phyloP scores from a whole-genome alignment of 2,329 filamentous ascomycete genomes.

The Claviceps capensis region DNA sequence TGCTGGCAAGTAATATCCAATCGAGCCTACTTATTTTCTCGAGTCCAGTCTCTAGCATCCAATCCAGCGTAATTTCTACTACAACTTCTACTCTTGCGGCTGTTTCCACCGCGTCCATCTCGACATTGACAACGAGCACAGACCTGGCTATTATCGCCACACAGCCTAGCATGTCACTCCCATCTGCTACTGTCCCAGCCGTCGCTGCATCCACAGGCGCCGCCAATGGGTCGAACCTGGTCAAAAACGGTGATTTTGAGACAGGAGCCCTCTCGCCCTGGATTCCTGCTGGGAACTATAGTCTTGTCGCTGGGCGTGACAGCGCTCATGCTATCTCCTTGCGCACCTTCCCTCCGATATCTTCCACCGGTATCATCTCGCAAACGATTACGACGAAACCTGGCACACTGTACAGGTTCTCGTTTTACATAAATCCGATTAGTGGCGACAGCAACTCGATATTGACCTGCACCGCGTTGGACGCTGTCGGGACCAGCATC shows the following conservation, averaged over 20 bases:
- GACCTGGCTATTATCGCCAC: not conserved
- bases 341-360: not conserved
- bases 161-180: not conserved
- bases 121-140: too few relatives aligned
- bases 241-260: not conserved
- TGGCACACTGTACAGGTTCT: not conserved
- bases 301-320: not conserved
- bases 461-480: not conserved
- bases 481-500: not conserved
- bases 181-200: not conserved
- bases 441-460: not conserved
- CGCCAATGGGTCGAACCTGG: not conserved
- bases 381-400: not conserved
- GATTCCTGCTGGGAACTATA: not conserved
- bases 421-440: not conserved
- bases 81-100: not conserved
- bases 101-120: not conserved
- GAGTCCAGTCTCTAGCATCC: not conserved
- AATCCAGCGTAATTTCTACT: too few relatives aligned
- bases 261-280: not conserved
- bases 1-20: too few relatives aligned
- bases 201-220: not conserved
- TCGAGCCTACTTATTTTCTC: not conserved
- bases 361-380: too few relatives aligned
- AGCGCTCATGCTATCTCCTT: not conserved